Conservation (phyloP, 805 yeast genomes). For the Tetrapisispora taiwanensis region DNA sequence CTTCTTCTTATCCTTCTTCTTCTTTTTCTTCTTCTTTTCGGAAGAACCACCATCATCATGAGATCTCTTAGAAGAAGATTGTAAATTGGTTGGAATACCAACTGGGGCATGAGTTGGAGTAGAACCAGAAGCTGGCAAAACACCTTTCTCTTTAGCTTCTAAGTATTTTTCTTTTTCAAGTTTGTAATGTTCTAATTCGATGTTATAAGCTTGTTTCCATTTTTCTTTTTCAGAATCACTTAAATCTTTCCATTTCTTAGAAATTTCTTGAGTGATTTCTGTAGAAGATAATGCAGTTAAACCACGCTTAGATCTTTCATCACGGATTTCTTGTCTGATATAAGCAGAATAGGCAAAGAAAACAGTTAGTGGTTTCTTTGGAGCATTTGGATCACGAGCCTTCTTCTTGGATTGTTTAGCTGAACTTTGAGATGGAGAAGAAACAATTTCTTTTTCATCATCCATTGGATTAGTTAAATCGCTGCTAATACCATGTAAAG, state of each 20-base stretch:
- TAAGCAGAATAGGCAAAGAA: conserved; percentile 71
- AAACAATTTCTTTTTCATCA: conserved; percentile 22
- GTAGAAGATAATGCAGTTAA: conserved; percentile 57
- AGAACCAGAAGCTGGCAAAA: conserved; percentile 13
- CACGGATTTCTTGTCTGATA: conserved; percentile 59
- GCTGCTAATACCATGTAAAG: conserved; percentile 22
- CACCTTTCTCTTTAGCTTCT: conserved; percentile 36
- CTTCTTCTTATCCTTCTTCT: conserved; percentile 36
- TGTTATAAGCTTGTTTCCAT: conserved; percentile 52
- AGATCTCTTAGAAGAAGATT: conserved; percentile 31
- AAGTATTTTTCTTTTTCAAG: conserved; percentile 37
- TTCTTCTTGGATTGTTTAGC: conserved; percentile 33
- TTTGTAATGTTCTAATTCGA: conserved; percentile 38
- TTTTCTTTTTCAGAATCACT: conserved; percentile 58
- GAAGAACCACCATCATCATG: conserved; percentile 26
- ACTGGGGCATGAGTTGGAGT: conserved; percentile 34
- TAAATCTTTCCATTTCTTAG: conserved; percentile 69
- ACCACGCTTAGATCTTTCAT: conserved; percentile 51
- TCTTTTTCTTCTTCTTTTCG: conserved; percentile 39
- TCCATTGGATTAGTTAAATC: conserved; percentile 28
- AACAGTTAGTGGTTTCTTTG: conserved; percentile 86
- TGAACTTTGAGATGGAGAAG: conserved; percentile 5
- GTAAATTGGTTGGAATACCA: conserved; percentile 30
- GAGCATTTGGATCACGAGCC: conserved; percentile 81
- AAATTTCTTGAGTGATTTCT: conserved; percentile 70